Percentiles rank a stretch among this genome's conserved stretches.
These are phyloP conservation scores for Chrysanthemum lavandulifolium DNA, from an alignment of 129 eudicot species.

Conservation along the genomic window DNA sequence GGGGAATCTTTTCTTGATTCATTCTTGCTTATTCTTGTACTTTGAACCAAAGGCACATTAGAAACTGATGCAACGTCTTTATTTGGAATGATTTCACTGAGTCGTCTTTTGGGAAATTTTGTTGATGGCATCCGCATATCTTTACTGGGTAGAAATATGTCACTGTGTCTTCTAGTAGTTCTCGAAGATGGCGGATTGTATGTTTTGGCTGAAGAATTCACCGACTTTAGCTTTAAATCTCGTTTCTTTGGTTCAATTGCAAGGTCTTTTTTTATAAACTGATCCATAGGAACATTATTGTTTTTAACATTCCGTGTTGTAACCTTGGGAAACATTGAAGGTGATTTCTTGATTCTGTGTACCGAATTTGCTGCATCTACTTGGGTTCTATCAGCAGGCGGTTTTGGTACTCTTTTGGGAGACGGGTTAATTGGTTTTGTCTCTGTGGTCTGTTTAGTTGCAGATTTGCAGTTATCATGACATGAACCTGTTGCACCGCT, in stretches of 20 bases:
- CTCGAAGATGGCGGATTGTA: constrained; percentile 17
- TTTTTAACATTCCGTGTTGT: constrained; percentile 29
- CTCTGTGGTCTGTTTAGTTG: constrained; percentile 27
- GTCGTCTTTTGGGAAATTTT: constrained; percentile 30
- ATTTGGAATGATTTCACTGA: constrained; percentile 25
- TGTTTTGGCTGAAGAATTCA: constrained; percentile 19
- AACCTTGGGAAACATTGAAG: constrained; percentile 18
- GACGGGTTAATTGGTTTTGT: constrained; percentile 22
- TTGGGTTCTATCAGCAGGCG: constrained; percentile 16
- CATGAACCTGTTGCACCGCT: constrained; percentile 53
- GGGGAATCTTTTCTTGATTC: constrained; percentile 32
- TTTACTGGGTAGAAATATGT: constrained; percentile 22
- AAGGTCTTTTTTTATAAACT: constrained; percentile 18
- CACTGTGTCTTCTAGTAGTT: constrained; percentile 35
- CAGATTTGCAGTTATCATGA: constrained; percentile 76
- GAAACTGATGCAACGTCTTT: constrained; percentile 14
- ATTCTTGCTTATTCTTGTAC: constrained; percentile 25
- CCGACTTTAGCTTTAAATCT: constrained; percentile 30
- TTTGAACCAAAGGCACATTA: constrained; percentile 18
- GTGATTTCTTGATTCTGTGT: constrained; percentile 23
- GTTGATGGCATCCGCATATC: constrained; percentile 8
- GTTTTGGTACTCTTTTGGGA: constrained; percentile 26
- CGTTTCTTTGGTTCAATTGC: constrained; percentile 29
- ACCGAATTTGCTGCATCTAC: constrained; percentile 14
- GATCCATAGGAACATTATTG: constrained; percentile 18